Evolutionary conservation across 2,329 filamentous ascomycete genomes (phyloP).

Genomic region (Sclerotinia spermophila): DNA sequence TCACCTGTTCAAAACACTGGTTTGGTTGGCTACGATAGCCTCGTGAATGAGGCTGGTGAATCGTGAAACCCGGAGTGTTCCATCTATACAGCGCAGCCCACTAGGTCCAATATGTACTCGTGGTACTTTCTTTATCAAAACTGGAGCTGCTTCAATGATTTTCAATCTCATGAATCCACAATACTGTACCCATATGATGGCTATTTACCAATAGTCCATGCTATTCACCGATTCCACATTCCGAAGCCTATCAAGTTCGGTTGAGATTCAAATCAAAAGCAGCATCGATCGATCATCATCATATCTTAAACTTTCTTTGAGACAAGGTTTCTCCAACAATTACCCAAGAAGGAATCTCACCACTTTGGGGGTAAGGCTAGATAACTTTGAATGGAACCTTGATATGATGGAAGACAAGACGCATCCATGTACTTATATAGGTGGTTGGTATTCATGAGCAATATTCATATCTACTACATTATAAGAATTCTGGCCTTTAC

Average conservation of each 20-base stretch:
- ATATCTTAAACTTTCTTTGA: not conserved
- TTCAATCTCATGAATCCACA: not conserved
- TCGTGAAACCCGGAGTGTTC: not conserved
- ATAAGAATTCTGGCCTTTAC: too few relatives aligned
- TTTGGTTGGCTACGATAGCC: not conserved
- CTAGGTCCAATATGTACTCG: not conserved
- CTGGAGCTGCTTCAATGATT: conserved; percentile 6
- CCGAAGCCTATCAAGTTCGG: not conserved
- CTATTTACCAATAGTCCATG: not conserved
- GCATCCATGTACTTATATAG: not conserved
- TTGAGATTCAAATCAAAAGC: not conserved
- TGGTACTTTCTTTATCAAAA: not conserved
- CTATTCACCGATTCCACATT: not conserved
- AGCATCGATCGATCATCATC: not conserved
- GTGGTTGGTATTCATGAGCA: not conserved
- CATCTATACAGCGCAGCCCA: too few relatives aligned
- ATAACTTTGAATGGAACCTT: not conserved
- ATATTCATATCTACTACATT: not conserved
- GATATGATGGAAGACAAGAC: not conserved
- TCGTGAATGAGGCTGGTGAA: not conserved
- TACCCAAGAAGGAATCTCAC: not conserved
- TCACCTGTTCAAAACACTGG: not conserved
- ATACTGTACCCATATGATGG: not conserved
- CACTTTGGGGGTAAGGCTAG: not conserved
- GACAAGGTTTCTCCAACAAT: conserved; percentile 1